Evolutionary conservation across 2,329 filamentous ascomycete genomes (phyloP).

Genomic region (Tolypocladium tropicale): DNA sequence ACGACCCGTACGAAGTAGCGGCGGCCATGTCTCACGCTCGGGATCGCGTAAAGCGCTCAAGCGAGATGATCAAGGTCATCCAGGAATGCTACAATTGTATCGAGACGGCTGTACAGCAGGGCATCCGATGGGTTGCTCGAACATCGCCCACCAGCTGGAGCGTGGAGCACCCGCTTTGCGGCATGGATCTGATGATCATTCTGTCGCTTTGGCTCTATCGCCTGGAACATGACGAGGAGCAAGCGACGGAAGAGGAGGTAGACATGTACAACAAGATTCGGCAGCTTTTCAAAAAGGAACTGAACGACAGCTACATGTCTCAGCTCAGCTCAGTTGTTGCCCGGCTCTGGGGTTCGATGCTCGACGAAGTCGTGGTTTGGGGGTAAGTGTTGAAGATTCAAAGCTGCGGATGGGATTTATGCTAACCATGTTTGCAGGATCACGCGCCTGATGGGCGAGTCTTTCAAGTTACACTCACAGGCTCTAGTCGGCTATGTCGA

Average conservation of each 20-base stretch:
- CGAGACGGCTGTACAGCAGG: conserved; percentile 87
- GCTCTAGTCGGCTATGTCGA: conserved; percentile 92
- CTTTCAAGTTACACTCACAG: conserved; percentile 93
- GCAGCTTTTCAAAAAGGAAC: conserved; percentile 82
- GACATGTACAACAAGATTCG: conserved; percentile 90
- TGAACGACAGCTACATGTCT: conserved; percentile 67
- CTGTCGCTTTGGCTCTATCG: conserved; percentile 97
- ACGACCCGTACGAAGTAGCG: conserved; percentile 93
- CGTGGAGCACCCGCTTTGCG: conserved; percentile 92
- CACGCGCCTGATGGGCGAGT: conserved; percentile 93
- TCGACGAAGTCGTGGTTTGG: conserved; percentile 98
- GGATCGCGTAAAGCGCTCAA: conserved; percentile 86
- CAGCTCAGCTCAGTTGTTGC: conserved; percentile 94
- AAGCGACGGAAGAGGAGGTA: conserved; percentile 71
- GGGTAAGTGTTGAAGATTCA: conserved; percentile 58
- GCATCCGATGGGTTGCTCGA: conserved; percentile 95
- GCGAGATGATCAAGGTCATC: conserved; percentile 98
- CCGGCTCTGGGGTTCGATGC: conserved; percentile 92
- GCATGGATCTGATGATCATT: conserved; percentile 95
- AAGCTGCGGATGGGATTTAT: not conserved
- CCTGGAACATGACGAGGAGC: conserved; percentile 97
- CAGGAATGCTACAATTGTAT: conserved; percentile 97
- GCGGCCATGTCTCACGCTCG: conserved; percentile 92
- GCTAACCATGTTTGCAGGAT: conserved; percentile 45
- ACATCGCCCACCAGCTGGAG: conserved; percentile 99